Evolutionary conservation across 2,329 filamentous ascomycete species (phyloP).

Genomic region (Xylariales sp.): DNA sequence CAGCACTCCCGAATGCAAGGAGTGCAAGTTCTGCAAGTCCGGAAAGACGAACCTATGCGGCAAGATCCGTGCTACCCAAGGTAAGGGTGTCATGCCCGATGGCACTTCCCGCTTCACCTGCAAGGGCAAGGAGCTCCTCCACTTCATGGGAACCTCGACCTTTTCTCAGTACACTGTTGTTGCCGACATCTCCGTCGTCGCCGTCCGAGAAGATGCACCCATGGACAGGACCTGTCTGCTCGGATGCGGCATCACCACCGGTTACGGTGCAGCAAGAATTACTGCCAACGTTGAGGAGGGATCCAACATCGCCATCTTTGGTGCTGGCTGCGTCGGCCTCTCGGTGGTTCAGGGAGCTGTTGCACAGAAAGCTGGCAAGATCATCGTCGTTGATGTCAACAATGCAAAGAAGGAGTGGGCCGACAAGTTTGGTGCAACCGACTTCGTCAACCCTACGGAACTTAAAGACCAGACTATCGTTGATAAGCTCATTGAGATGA

Average conservation of each 20-base stretch:
- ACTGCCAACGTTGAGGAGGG: constrained; percentile 91
- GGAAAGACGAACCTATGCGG: constrained; percentile 99
- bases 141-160: constrained; percentile 99
- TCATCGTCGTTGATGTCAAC: constrained; percentile 76
- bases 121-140: constrained; percentile 90
- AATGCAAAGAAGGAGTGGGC: constrained; percentile 87
- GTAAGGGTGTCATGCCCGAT: constrained; percentile 94
- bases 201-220: constrained; percentile 82
- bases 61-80: constrained; percentile 97
- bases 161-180: constrained; percentile 99
- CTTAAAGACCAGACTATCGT: constrained; percentile 76
- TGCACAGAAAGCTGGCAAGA: constrained; percentile 72
- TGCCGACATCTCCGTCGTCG: constrained; percentile 95
- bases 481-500: constrained; percentile 94
- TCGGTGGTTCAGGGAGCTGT: constrained; percentile 93
- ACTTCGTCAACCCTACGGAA: constrained; percentile 93
- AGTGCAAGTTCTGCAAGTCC: constrained; percentile 99
- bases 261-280: constrained; percentile 91
- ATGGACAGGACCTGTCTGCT: constrained; percentile 96
- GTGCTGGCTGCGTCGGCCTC: constrained; percentile 91
- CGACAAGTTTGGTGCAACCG: constrained; percentile 89
- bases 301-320: constrained; percentile 86
- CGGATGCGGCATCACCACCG: constrained; percentile 97
- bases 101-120: constrained; percentile 91
- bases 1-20: constrained; percentile 92